Conservation (phyloP, 75 land plant genomes). For the Chamaecyparis obtusa region DNA sequence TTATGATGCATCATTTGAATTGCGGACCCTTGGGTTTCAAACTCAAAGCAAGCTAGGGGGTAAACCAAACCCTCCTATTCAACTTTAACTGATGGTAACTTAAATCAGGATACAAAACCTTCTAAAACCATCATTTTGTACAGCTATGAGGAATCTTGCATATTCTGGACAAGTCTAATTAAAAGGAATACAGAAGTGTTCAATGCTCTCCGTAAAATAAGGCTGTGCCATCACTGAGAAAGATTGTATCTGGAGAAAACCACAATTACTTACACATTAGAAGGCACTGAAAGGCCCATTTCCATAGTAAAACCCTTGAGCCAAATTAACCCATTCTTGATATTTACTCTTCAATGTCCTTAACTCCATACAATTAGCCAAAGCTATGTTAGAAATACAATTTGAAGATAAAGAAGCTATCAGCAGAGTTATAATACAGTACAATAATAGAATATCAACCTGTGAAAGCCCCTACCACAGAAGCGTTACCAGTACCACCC, state of each 20-base stretch:
- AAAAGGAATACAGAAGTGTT: neutral
- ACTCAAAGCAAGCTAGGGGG: neutral
- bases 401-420: neutral
- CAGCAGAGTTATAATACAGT: neutral
- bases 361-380: neutral
- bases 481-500: conserved; percentile 16
- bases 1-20: neutral
- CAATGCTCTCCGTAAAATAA: neutral
- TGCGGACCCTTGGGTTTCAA: neutral
- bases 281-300: neutral
- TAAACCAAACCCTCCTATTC: neutral
- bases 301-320: neutral
- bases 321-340: neutral
- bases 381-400: neutral
- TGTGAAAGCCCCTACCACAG: conserved; percentile 1
- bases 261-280: neutral
- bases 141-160: neutral
- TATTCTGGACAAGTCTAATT: neutral
- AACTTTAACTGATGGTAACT: neutral
- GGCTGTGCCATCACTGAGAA: neutral
- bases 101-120: neutral
- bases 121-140: neutral
- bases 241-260: neutral
- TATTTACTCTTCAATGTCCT: neutral
- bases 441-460: neutral